Evolutionary conservation across 257 asterid genomes (phyloP).

Genomic region (Cordia subcordata): DNA sequence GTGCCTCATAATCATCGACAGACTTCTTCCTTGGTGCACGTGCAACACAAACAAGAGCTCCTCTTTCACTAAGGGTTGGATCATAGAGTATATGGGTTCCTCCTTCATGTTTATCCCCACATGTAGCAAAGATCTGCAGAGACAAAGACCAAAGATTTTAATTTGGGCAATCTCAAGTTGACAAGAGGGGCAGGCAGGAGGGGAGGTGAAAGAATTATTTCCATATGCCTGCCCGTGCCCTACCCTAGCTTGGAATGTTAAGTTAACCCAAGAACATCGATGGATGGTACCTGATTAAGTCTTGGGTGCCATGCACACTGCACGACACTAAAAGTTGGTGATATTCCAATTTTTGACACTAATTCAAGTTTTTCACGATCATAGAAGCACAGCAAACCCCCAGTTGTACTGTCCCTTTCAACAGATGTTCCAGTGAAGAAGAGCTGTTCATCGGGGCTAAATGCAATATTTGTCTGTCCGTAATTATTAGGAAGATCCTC

Average conservation of each 20-base stretch:
- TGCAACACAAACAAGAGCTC: constrained; percentile 94
- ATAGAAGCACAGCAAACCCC: constrained; percentile 77
- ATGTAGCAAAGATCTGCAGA: constrained; percentile 68
- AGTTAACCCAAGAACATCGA: not conserved
- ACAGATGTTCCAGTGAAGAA: constrained; percentile 86
- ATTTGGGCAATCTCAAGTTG: not conserved
- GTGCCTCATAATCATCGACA: constrained; percentile 76
- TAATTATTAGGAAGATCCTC: constrained; percentile 81
- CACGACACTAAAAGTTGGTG: constrained; percentile 80
- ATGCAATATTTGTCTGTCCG: constrained; percentile 78
- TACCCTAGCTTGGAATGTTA: too few relatives aligned
- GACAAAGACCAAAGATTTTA: constrained; percentile 7
- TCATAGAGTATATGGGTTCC: constrained; percentile 90
- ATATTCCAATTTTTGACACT: constrained; percentile 78
- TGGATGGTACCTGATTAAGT: constrained; percentile 68
- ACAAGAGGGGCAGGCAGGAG: not conserved
- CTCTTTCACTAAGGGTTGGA: constrained; percentile 86
- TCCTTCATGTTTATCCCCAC: constrained; percentile 82
- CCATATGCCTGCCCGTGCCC: too few relatives aligned
- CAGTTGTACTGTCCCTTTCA: constrained; percentile 64
- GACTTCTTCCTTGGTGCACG: constrained; percentile 98
- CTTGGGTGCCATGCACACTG: constrained; percentile 97
- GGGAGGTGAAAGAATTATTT: not conserved
- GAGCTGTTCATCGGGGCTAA: constrained; percentile 87
- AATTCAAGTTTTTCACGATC: constrained; percentile 80